Conservation (phyloP, 2,329 filamentous ascomycete genomes). For the Xylaria sp. region DNA sequence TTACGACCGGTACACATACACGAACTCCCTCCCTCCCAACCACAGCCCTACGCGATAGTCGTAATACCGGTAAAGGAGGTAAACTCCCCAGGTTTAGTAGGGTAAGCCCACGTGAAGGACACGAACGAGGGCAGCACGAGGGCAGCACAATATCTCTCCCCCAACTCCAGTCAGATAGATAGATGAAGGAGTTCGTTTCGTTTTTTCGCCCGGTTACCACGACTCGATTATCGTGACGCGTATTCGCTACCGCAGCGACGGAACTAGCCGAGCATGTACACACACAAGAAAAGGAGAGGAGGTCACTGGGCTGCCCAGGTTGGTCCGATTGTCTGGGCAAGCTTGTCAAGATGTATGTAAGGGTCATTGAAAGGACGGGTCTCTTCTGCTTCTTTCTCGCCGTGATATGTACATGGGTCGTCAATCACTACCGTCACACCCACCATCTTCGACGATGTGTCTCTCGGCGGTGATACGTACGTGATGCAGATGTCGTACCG, state of each 20-base stretch:
- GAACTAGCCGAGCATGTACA: conserved; percentile 4
- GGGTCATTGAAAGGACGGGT: neutral
- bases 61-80: no score
- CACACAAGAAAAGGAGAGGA: no score
- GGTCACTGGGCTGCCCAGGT: neutral
- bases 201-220: no score
- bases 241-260: conserved; percentile 8
- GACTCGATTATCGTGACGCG: neutral
- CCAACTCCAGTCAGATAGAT: neutral
- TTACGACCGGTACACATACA: neutral
- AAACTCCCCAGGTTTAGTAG: no score
- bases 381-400: no score
- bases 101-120: neutral
- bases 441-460: no score
- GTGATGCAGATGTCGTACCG: neutral
- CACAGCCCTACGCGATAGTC: no score
- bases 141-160: neutral
- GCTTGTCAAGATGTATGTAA: neutral
- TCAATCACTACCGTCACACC: no score
- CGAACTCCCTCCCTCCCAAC: neutral
- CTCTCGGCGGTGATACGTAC: neutral
- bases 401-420: no score
- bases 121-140: neutral
- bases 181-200: no score
- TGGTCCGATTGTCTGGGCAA: no score